Conservation (phyloP, 371 early-diverging fungal species). For the Haplosporangium sp. region DNA sequence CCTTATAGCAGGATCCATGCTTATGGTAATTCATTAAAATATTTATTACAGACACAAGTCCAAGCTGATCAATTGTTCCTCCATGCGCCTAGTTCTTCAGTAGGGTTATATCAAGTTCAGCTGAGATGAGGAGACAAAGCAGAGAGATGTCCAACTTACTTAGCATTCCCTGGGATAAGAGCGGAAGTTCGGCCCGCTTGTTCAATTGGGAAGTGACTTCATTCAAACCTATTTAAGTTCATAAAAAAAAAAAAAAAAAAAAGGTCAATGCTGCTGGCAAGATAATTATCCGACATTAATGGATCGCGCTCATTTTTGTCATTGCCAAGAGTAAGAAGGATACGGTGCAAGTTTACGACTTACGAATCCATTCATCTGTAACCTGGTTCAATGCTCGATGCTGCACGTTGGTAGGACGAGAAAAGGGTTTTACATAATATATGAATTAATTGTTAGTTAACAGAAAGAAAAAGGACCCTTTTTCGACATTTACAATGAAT, state of each 20-base stretch:
- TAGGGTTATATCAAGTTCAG: neutral
- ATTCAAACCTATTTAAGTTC: conserved; percentile 27
- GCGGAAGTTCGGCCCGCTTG: conserved; percentile 50
- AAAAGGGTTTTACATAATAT: neutral
- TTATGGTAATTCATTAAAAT: neutral
- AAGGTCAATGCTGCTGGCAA: neutral
- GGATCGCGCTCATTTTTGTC: too few species aligned
- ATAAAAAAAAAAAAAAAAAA: neutral
- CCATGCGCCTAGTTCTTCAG: neutral
- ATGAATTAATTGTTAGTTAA: neutral
- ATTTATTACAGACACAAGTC: conserved; percentile 5
- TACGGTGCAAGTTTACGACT: neutral
- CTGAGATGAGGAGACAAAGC: neutral
- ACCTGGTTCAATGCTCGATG: conserved; percentile 45
- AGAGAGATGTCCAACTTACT: conserved; percentile 28
- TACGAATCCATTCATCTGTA: conserved; percentile 54
- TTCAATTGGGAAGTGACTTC: conserved; percentile 45
- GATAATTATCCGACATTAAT: neutral
- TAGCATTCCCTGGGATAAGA: conserved; percentile 55
- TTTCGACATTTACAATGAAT: neutral
- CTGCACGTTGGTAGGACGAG: conserved; percentile 4
- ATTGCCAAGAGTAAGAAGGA: neutral
- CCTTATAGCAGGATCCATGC: neutral
- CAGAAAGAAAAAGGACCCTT: neutral
- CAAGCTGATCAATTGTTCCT: neutral